Percentiles rank a stretch among this genome's conserved stretches.
Evolutionary conservation across 306 rosid genomes (phyloP).

Genomic region (Corylus americana): DNA sequence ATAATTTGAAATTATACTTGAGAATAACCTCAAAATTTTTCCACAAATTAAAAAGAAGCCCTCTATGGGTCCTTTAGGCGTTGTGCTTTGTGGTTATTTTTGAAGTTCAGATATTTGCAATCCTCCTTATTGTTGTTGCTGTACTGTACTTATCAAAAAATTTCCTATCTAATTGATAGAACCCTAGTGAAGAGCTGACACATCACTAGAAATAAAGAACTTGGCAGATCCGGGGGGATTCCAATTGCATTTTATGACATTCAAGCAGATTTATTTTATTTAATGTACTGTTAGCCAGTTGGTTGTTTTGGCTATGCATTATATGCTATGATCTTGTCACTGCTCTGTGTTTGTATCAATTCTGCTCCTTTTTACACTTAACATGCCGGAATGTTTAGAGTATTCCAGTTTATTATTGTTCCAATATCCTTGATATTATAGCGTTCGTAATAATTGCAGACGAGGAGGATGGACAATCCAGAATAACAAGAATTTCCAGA

Average conservation of each 20-base stretch:
- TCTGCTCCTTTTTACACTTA: not conserved
- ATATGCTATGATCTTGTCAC: not conserved
- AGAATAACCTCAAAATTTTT: not conserved
- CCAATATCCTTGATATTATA: slow-evolving; percentile 18
- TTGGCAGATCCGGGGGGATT: not conserved
- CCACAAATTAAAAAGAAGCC: not conserved
- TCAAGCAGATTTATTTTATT: not conserved
- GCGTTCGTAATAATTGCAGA: slow-evolving; percentile 48
- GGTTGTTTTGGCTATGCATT: not conserved
- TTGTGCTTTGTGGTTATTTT: not conserved
- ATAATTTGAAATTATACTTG: not conserved
- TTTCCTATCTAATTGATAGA: not conserved
- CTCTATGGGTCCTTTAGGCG: not conserved
- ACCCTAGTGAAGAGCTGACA: not conserved
- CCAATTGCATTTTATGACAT: not conserved
- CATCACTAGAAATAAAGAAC: not conserved
- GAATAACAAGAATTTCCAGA: slow-evolving; percentile 23
- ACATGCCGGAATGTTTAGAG: not conserved
- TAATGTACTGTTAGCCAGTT: not conserved
- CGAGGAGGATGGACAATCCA: slow-evolving; percentile 35
- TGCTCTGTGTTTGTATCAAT: not conserved
- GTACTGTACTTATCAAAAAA: not conserved
- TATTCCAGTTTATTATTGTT: not conserved
- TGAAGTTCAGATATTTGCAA: not conserved
- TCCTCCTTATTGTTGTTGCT: not conserved